Conservation (phyloP, 805 yeast species). For the Sugiyamaella marilandica region DNA sequence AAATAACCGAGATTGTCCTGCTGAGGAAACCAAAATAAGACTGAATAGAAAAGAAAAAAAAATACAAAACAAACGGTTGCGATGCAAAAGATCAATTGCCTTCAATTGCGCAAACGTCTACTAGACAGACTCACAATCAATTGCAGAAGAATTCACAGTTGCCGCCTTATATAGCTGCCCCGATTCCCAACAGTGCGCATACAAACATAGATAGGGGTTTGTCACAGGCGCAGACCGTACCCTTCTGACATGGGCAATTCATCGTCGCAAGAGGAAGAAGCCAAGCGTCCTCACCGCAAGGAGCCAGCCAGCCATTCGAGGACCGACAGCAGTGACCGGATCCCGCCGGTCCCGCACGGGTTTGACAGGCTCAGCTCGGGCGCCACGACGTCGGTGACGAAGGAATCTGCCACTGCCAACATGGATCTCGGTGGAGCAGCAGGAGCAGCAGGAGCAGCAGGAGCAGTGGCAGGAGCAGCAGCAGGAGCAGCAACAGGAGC, state of each 20-base stretch:
- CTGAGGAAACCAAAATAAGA: too few species aligned
- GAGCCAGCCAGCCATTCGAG: background rate
- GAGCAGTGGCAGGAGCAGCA: too few species aligned
- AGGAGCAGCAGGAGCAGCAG: background rate
- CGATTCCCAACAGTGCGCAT: too few species aligned
- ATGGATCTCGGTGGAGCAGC: conserved; percentile 1
- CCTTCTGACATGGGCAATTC: conserved; percentile 22
- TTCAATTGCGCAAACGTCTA: too few species aligned
- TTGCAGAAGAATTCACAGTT: too few species aligned
- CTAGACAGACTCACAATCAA: too few species aligned
- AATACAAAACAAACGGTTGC: too few species aligned
- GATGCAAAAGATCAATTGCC: too few species aligned
- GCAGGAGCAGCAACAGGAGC: background rate
- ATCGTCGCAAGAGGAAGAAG: conserved; percentile 21
- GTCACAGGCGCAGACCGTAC: background rate
- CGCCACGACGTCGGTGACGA: conserved; percentile 14
- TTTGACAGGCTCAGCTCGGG: conserved; percentile 8
- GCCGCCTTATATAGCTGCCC: too few species aligned
- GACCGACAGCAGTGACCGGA: background rate
- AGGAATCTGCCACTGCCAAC: conserved; percentile 12
- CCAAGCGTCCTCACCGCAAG: conserved; percentile 1
- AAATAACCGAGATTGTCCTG: too few species aligned
- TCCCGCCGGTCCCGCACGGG: conserved; percentile 13
- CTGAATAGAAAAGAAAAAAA: too few species aligned
- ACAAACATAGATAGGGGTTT: too few species aligned